phyloP scores from a whole-genome alignment of 2,329 filamentous ascomycete genomes.

The Calonectria fujianensis region DNA sequence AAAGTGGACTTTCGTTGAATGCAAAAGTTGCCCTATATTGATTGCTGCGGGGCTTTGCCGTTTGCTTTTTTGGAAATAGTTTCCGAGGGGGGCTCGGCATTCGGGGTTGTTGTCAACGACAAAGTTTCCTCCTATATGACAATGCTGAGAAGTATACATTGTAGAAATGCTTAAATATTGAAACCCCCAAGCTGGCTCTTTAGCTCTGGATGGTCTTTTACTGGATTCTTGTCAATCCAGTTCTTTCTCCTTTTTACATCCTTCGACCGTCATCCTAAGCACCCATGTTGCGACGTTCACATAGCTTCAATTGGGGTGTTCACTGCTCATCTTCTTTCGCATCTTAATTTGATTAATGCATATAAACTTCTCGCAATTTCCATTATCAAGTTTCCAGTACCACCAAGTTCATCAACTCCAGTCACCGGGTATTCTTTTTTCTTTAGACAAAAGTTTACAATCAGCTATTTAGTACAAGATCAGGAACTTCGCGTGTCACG shows the following conservation, averaged over 20 bases:
- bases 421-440: conserved; percentile 4
- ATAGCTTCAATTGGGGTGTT: too few species aligned
- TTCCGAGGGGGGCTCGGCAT: neutral
- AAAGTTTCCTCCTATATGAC: neutral
- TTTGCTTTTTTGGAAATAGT: conserved; percentile 19
- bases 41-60: conserved; percentile 1
- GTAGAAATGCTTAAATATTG: too few species aligned
- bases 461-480: neutral
- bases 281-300: too few species aligned
- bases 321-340: neutral
- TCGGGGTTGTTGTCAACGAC: neutral
- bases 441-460: neutral
- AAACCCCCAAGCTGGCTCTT: neutral
- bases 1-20: neutral
- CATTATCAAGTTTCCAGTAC: neutral
- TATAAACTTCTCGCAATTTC: neutral
- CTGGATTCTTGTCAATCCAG: neutral
- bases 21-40: neutral
- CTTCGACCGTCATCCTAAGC: neutral
- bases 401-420: conserved; percentile 14
- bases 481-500: too few species aligned
- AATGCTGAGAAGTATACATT: too few species aligned
- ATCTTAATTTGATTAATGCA: too few species aligned
- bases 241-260: neutral
- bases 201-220: neutral